Percentiles rank a stretch among this genome's conserved stretches.
Evolutionary conservation across 257 asterid genomes (phyloP).

Genomic region (Handroanthus guayacan): DNA sequence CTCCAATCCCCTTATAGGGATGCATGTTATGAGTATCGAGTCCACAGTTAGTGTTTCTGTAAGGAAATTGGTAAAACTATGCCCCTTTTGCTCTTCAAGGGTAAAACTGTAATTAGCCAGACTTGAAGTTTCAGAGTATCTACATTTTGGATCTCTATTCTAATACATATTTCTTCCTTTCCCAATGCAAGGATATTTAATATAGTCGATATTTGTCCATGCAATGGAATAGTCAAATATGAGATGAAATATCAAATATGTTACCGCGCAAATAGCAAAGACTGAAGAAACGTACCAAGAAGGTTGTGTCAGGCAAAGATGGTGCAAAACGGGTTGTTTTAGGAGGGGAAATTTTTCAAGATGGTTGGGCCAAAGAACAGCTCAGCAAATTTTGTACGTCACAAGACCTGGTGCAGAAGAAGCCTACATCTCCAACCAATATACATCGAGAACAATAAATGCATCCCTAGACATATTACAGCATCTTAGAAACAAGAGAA

Average conservation of each 20-base stretch:
- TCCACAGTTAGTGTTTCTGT: background rate
- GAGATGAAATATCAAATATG: too few species aligned
- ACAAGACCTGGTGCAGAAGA: constrained; percentile 39
- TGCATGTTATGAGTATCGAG: too few species aligned
- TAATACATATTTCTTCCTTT: too few species aligned
- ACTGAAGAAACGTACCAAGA: constrained; percentile 5
- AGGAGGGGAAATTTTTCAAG: constrained; percentile 36
- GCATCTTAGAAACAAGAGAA: constrained; percentile 50
- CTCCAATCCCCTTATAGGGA: too few species aligned
- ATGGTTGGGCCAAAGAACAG: constrained; percentile 48
- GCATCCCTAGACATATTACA: constrained; percentile 41
- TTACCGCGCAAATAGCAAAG: background rate
- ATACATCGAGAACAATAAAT: constrained; percentile 33
- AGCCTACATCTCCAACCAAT: constrained; percentile 43
- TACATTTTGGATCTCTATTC: too few species aligned
- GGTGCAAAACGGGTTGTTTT: constrained; percentile 36
- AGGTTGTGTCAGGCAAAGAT: constrained; percentile 26
- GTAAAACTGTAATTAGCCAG: background rate
- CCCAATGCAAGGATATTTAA: too few species aligned
- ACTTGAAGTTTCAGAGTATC: background rate
- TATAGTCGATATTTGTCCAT: background rate
- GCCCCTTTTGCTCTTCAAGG: background rate
- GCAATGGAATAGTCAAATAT: too few species aligned
- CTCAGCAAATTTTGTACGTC: constrained; percentile 43
- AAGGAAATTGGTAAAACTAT: background rate